Conservation (phyloP, 306 rosid species). For the Coriaria nepalensis region DNA sequence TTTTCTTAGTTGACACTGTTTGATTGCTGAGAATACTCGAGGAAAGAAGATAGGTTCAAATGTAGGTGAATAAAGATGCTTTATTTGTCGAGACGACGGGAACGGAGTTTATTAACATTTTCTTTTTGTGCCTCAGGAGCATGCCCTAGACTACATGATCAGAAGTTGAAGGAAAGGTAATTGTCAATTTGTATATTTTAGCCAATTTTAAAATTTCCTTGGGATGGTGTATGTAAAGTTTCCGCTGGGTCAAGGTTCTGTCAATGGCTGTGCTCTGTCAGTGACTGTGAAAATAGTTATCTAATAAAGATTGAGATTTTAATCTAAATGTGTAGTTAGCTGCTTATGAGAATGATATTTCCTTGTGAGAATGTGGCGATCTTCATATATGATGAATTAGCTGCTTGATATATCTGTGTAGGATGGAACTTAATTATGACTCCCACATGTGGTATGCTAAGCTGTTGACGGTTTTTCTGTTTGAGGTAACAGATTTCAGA, state of each 20-base stretch:
- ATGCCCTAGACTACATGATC: conserved; percentile 84
- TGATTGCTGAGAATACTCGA: not conserved
- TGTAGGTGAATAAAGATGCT: too few species aligned
- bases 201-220: not conserved
- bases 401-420: conserved; percentile 11
- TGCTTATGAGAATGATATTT: not conserved
- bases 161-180: conserved; percentile 92
- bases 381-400: conserved; percentile 5
- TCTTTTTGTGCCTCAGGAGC: conserved; percentile 43
- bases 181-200: not conserved
- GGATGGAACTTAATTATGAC: conserved; percentile 14
- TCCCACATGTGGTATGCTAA: conserved; percentile 8
- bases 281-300: too few species aligned
- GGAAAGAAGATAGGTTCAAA: too few species aligned
- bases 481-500: conserved; percentile 13
- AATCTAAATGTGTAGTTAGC: too few species aligned
- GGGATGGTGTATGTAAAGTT: not conserved
- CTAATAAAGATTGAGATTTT: too few species aligned
- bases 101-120: not conserved
- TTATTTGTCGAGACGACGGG: too few species aligned
- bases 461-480: conserved; percentile 2
- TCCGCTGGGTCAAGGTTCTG: not conserved
- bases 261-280: not conserved
- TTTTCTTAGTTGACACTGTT: not conserved
- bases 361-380: conserved; percentile 4